Evolutionary conservation across 306 rosid genomes (phyloP).

Genomic region (Cucurbita moschata): DNA sequence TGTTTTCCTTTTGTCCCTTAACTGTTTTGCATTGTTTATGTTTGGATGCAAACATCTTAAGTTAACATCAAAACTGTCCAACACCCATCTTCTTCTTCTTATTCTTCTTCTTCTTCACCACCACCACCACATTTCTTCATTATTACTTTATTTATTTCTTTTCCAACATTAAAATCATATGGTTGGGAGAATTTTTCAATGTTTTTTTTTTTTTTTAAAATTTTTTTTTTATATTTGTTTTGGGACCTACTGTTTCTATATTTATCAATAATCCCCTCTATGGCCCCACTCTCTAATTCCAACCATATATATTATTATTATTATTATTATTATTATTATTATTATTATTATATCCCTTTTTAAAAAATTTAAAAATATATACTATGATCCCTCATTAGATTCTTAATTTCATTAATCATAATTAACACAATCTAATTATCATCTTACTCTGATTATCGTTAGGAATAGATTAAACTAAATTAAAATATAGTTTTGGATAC

Average conservation of each 20-base stretch:
- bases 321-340: background rate
- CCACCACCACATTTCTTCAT: background rate
- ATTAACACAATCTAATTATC: no score
- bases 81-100: constrained; percentile 43
- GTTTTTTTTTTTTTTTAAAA: background rate
- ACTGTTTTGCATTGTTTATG: constrained; percentile 40
- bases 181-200: background rate
- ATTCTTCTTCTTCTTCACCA: constrained; percentile 25
- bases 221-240: background rate
- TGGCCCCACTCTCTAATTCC: background rate
- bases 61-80: constrained; percentile 34
- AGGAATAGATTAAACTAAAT: background rate
- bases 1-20: constrained; percentile 38
- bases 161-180: background rate
- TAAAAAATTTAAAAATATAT: no score
- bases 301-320: background rate
- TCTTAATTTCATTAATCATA: no score
- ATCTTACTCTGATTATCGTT: background rate
- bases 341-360: background rate
- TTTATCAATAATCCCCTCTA: background rate
- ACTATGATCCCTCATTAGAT: no score
- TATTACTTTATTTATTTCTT: background rate
- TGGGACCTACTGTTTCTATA: background rate
- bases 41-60: constrained; percentile 21
- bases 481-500: background rate